These are phyloP conservation scores for Pseudopyrenochaeta lycopersici DNA, from an alignment of 2,329 filamentous ascomycete species.

Conservation along the genomic window DNA sequence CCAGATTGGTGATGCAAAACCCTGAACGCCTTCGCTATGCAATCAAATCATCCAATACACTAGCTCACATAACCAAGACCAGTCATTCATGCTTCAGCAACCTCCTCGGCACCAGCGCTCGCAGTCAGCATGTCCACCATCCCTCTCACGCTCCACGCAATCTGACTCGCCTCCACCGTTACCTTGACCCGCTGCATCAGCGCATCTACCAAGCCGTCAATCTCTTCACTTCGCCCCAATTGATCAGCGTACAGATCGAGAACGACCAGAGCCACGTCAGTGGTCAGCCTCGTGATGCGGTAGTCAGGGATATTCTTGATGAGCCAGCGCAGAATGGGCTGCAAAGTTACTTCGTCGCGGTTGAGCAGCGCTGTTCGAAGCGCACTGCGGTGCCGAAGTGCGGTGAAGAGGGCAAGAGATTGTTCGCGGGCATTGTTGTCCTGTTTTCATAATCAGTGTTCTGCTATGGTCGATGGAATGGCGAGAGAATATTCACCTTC, in stretches of 20 bases:
- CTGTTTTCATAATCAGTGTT: conserved; percentile 16
- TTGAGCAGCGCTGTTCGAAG: conserved; percentile 80
- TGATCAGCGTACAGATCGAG: conserved; percentile 89
- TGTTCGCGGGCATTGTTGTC: conserved; percentile 45
- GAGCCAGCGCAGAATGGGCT: conserved; percentile 86
- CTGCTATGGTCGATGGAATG: neutral
- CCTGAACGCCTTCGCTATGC: conserved; percentile 51
- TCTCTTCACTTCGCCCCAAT: conserved; percentile 74
- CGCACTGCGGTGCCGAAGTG: conserved; percentile 86
- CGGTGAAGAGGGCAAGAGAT: conserved; percentile 79
- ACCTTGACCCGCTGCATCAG: conserved; percentile 75
- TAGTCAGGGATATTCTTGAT: conserved; percentile 83
- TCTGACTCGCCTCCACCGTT: conserved; percentile 84
- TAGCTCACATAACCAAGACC: neutral
- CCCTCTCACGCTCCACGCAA: conserved; percentile 81
- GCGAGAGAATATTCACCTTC: conserved; percentile 33
- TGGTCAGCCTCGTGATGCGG: conserved; percentile 79
- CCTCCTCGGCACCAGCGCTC: conserved; percentile 56
- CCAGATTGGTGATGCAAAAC: conserved; percentile 8
- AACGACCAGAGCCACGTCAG: conserved; percentile 82
- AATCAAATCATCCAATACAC: conserved; percentile 14
- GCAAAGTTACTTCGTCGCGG: conserved; percentile 81
- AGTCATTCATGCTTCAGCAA: conserved; percentile 16
- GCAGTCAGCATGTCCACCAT: conserved; percentile 85
- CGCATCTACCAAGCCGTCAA: conserved; percentile 74